Evolutionary conservation across 2,329 filamentous ascomycete species (phyloP), one percentile per base, ranked within the genome.

Genomic region (Beauveria sp.): DNA sequence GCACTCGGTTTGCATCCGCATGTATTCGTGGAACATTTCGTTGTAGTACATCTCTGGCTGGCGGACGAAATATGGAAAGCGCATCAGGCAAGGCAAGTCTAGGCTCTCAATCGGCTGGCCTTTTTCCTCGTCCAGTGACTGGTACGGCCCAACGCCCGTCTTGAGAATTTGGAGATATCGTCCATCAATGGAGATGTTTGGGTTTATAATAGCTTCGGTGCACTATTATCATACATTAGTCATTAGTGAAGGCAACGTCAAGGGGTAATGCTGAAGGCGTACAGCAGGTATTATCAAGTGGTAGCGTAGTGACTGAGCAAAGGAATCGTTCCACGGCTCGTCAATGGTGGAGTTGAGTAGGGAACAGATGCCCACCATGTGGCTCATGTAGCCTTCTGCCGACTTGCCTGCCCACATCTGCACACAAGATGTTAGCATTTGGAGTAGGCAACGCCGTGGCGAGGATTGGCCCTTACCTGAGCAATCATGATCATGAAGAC

Each of bases 401-500:
- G 68, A 63, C 7, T 65, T 65, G 1, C 67, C 68, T 1, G 72
- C 64, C 72, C 73, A 75, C 1, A 68, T 69, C 73, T 70, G 20
- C 0, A 8, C 20, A 9, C 20, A 9, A 4, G 18, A 40, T 51
- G 63, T 62, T 37, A 53, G 37, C 10, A 12, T 9, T 26, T 14
- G 26, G 6, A 14, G 26, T 6, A 5, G 5, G 0, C 14, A 3
- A 1, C 6, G 1, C 14, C 9, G 5, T 22, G n/a, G 44, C 16
- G 22, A 34, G 14, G 2, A 40, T 2, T 34, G 44, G 16, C 0
- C 24, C 68, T 8, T 57, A 73, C 73, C 66, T 75, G 71, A 12
- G 67, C 70, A 34, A 76, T 68, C 67, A 74, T 71, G 20, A 75
- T 63, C 9, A 76, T 61, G 57, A 75, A 76, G 5, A 76, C 70